Conservation (phyloP, 495 filamentous ascomycete genomes). For the Aspergillus bridgeri region DNA sequence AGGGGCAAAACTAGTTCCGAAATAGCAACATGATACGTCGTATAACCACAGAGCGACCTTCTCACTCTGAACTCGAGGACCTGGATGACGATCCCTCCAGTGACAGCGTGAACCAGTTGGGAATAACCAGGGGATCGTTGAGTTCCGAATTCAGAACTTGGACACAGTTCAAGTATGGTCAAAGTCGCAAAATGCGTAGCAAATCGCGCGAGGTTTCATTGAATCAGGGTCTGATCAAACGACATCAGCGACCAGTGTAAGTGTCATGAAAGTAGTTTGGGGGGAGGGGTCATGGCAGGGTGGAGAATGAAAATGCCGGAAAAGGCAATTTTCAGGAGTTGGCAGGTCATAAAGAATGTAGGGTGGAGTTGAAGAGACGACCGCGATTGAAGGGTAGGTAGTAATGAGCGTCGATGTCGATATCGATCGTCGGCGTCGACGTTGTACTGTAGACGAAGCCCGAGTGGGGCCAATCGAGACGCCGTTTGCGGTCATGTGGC, state of each 20-base stretch:
- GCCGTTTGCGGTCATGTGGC: slow-evolving; percentile 21
- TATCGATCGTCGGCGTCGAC: background rate
- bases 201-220: background rate
- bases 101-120: background rate
- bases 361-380: background rate
- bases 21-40: background rate
- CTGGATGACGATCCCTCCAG: no score
- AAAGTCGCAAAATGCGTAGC: background rate
- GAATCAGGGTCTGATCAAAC: background rate
- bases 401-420: background rate
- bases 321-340: background rate
- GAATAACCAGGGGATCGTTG: background rate
- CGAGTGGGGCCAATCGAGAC: background rate
- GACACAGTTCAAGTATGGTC: background rate
- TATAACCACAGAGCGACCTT: background rate
- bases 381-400: background rate
- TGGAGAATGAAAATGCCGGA: background rate
- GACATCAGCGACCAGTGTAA: background rate
- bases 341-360: background rate
- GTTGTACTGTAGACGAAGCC: background rate
- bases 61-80: background rate
- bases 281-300: background rate
- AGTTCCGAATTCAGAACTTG: background rate
- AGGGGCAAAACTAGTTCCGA: background rate
- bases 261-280: background rate